Base-by-base conservation (phyloP, 2,329 filamentous ascomycete species). In the Nannizziopsis barbatae region DNA sequence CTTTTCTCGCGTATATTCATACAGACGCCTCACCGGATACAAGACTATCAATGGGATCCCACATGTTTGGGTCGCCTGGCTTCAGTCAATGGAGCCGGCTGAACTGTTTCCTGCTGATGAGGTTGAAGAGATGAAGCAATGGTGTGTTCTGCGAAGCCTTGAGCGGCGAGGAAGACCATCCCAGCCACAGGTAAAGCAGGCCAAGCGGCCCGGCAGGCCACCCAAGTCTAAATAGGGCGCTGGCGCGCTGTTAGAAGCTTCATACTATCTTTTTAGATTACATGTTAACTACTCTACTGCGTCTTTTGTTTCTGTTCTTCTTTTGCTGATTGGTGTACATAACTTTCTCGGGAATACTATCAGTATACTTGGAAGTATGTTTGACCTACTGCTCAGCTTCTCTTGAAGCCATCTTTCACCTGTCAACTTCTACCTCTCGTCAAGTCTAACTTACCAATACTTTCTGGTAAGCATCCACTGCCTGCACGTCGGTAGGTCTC, bases 11-110 rank as follows among this genome's bases (percentile, higher is more conserved):
- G 42, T 15, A 14, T 45, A 45, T 36, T 36, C 42, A 45, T 35
- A 35, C 30, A 45, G 36, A 32, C 12, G 42, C 15, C 42, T 45
- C 42, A 45, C 42, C 22, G 12, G 42, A 18, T 45, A 45, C 22
- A 45, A 4, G 15, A 2, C 36, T 45, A 36, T 45, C 22, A 17
- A 36, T 45, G 31, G n/a, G n/a, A n/a, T 45, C 30, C 42, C 42
- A 45, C 42, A 45, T 45, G 42, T 45, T 36, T 17, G 31, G 30
- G 30, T 45, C n/a, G 42, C n/a, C n/a, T n/a, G n/a, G n/a, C n/a
- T n/a, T n/a, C n/a, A n/a, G 12, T 43, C 41, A 11, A 2, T 43
- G 41, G 41, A 32, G 41, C 41, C 27, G 22, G 41, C 41, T 43
- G 41, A 43, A 33, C 12, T 43, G 41, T 43, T 43, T 43, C 27